These are phyloP conservation scores for Gossypium schwendimanii DNA, from an alignment of 441 rosid genomes.

Conservation along the genomic window DNA sequence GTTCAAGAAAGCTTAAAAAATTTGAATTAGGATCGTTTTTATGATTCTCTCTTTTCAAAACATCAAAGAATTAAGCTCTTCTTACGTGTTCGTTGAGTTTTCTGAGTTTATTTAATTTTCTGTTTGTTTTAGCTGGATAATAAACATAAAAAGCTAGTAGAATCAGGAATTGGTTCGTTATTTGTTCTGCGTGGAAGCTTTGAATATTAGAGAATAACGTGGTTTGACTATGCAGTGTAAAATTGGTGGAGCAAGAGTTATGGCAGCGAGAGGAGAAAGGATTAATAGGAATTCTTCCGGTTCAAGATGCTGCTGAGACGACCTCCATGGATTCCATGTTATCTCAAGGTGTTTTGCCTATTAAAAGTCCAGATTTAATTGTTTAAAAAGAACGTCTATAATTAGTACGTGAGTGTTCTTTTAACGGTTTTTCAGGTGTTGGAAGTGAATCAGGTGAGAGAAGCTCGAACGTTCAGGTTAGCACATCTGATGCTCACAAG, in stretches of 20 bases:
- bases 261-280: slow-evolving; percentile 99
- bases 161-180: neutral
- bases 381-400: neutral
- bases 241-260: slow-evolving; percentile 95
- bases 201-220: neutral
- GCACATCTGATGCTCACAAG: slow-evolving; percentile 55
- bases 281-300: slow-evolving; percentile 86
- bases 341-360: slow-evolving; percentile 54
- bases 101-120: neutral
- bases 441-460: slow-evolving; percentile 67
- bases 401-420: neutral
- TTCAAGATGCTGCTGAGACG: slow-evolving; percentile 68
- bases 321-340: slow-evolving; percentile 43
- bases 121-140: neutral
- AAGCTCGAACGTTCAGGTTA: slow-evolving; percentile 45
- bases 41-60: neutral
- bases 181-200: neutral
- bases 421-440: slow-evolving; percentile 28
- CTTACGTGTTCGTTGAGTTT: neutral
- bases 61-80: neutral
- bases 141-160: neutral
- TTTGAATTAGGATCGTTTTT: neutral
- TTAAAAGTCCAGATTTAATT: neutral
- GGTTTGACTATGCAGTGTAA: slow-evolving; percentile 48
- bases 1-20: neutral